Base-by-base conservation (phyloP, 768 basidiomycete species). In the Xanthoconium stramineum region DNA sequence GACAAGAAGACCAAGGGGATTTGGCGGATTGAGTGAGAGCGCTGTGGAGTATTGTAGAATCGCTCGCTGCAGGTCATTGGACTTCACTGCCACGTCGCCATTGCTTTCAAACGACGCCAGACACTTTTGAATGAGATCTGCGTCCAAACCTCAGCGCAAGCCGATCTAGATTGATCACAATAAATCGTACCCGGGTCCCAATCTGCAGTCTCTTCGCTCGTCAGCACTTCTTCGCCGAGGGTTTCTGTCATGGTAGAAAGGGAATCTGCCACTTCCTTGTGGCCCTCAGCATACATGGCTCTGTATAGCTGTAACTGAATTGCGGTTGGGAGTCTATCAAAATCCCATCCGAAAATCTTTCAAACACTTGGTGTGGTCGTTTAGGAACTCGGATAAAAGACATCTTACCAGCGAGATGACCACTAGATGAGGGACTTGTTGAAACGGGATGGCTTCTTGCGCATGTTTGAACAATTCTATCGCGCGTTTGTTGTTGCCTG, bases 391-490 rank as follows among this genome's bases (percentile, higher is more conserved):
- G n/a, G n/a, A n/a, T 24, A 24, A 4, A 24, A 4, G 4, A 4
- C 2, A n/a, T n/a, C n/a, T 4, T 24, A 24, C 24, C 2, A 24
- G 24, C 24, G 24, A 24, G 4, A 24, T 24, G 24, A 24, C 24
- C 4, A 4, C 12, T 15, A 61, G 36, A 4, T 43, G 32, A 38
- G 58, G 50, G 42, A 13, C 6, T 19, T 32, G n/a, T 29, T 30
- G 32, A 6, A 50, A 30, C 3, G 40, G 47, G 36, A 61, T 33
- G 15, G 54, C 51, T 14, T 30, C 43, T 17, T 51, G 38, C 1
- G 51, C 52, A 47, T 38, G 20, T 13, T 33, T 32, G 15, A 61
- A 36, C 19, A 55, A 45, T 46, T 24, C 37, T 8, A 56, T 47
- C 15, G 43, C 51, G 9, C n/a, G 39, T 38, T 33, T 46, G 10